These are phyloP conservation scores for Exophiala mesophila DNA, from an alignment of 2,329 filamentous ascomycete genomes.

Conservation along the genomic window DNA sequence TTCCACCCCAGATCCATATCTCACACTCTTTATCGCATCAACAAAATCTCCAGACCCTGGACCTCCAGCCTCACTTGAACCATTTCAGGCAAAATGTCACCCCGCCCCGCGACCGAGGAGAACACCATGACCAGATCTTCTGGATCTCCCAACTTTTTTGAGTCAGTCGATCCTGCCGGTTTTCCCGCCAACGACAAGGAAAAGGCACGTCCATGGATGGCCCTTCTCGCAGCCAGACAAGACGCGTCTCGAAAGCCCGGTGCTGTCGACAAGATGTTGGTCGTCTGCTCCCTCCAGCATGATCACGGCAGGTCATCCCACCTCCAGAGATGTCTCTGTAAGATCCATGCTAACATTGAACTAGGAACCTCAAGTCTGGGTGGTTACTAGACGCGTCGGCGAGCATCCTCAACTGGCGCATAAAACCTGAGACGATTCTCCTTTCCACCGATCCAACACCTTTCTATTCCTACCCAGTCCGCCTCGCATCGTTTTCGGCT, in stretches of 20 bases:
- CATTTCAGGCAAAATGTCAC: constrained; percentile 2
- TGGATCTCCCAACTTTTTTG: constrained; percentile 3
- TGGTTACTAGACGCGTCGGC: neutral
- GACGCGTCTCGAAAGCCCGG: constrained; percentile 1
- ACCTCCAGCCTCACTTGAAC: neutral
- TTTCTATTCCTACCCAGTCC: neutral
- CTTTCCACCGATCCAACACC: neutral
- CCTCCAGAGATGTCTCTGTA: neutral
- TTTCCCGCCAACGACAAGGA: constrained; percentile 8
- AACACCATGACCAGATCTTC: neutral
- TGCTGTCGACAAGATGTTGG: constrained; percentile 3
- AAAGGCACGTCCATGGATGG: constrained; percentile 7
- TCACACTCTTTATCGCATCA: neutral
- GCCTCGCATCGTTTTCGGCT: too few relatives aligned
- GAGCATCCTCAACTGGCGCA: neutral
- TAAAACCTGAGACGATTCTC: too few relatives aligned
- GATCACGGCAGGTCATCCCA: constrained; percentile 8
- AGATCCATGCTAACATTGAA: neutral
- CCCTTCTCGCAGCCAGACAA: constrained; percentile 1
- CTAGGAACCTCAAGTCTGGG: constrained; percentile 1
- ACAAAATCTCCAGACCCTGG: neutral
- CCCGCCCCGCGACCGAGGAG: constrained; percentile 2
- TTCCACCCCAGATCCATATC: too few relatives aligned
- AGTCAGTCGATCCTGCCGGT: constrained; percentile 1
- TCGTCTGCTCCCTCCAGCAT: constrained; percentile 6